Conservation (phyloP, 768 basidiomycete species). For the Clavaria fumosa region DNA sequence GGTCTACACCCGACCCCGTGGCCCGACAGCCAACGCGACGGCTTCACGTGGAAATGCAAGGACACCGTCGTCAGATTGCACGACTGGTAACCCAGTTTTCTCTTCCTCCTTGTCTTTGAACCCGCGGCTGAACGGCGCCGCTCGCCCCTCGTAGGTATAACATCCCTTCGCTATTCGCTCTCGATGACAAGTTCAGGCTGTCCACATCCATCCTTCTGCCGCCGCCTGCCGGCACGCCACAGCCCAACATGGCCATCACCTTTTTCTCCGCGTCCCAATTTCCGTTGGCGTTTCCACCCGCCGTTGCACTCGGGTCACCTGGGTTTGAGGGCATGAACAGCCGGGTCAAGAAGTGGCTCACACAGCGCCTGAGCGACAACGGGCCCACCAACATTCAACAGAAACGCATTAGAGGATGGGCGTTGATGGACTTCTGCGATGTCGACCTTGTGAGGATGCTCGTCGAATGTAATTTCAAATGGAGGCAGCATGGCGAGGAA, state of each 20-base stretch:
- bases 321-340: constrained; percentile 83
- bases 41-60: constrained; percentile 69
- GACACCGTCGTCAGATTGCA: constrained; percentile 58
- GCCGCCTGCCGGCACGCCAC: constrained; percentile 16
- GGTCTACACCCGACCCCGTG: constrained; percentile 81
- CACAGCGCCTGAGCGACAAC: constrained; percentile 30
- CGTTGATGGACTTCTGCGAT: constrained; percentile 55
- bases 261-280: constrained; percentile 72
- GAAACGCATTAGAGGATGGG: constrained; percentile 47
- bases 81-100: constrained; percentile 50
- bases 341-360: constrained; percentile 55
- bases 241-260: constrained; percentile 49
- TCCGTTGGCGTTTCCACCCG: constrained; percentile 65
- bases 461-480: no score
- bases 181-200: constrained; percentile 65
- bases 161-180: constrained; percentile 63
- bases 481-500: no score
- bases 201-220: constrained; percentile 39
- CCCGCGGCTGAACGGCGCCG: constrained; percentile 3
- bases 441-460: no score
- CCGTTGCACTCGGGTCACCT: constrained; percentile 70
- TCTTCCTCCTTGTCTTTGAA: constrained; percentile 3
- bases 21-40: constrained; percentile 63
- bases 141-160: constrained; percentile 49
- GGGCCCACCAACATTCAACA: background rate